Base-by-base conservation (phyloP, 768 basidiomycete species). In the Mycena rosella region DNA sequence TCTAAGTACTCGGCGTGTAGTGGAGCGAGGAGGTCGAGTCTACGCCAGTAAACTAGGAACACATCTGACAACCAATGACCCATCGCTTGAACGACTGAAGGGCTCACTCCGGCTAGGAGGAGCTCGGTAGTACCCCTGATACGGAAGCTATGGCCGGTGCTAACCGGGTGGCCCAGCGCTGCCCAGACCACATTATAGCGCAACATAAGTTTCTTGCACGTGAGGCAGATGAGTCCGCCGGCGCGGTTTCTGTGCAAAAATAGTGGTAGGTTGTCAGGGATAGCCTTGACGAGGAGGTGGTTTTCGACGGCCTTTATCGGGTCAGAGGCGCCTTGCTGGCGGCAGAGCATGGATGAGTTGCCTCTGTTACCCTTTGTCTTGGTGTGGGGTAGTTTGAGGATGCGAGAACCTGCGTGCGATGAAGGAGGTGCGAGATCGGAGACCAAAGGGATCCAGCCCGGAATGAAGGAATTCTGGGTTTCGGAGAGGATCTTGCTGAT, bases 71-170 rank as follows among this genome's bases (percentile, higher is more conserved):
- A 15, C 68, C 63, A 69, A 9, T 57, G 24, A 3, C 68, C 68
- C 40, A 69, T 32, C 4, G 56, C 29, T 27, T 51, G 45, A 1
- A 69, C 63, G 2, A 69, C 58, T 6, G 49, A n/a, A 4, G 68
- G 63, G n/a, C 27, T 18, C 30, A 69, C 57, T 20, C 68, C 70
- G 0, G 36, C 14, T 0, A 72, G n/a, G 1, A 77, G 65, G 13
- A 73, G 27, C 13, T 73, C 53, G 0, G 74, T 76, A 5, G 78
- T 77, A 5, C 78, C 76, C 0, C 78, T 77, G 24, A 78, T 79
- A 5, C 71, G 63, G 61, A 78, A 78, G 44, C 57, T 56, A 38
- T 78, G 74, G 1, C 74, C 78, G 1, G 65, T 40, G 11, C 57
- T 15, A 5, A 14, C 18, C 0, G 68, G 60, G 29, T 58, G 13